A percentile compares a stretch with the other conserved stretches of the same genome.
phyloP scores from a whole-genome alignment of 805 yeast genomes.

The Myxozyma geophila region DNA sequence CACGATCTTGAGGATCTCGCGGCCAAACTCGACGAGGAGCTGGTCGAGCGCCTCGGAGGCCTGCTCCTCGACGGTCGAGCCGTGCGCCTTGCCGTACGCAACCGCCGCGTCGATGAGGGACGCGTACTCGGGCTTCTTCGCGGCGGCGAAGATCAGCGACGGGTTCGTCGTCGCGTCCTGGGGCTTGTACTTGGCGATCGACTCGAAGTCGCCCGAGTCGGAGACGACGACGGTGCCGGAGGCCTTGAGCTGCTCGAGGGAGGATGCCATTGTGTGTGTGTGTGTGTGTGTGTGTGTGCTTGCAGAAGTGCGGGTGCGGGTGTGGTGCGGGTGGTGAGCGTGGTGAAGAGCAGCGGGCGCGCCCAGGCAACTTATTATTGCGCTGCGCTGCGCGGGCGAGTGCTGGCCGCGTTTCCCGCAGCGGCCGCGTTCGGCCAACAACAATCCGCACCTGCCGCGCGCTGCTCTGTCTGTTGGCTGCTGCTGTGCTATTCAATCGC shows the following conservation, averaged over 20 bases:
- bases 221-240: slow-evolving; percentile 96
- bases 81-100: slow-evolving; percentile 71
- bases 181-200: slow-evolving; percentile 96
- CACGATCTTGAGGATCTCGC: slow-evolving; percentile 86
- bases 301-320: background rate
- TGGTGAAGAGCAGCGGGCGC: background rate
- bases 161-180: slow-evolving; percentile 99
- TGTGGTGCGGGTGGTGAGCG: no score
- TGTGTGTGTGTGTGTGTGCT: background rate
- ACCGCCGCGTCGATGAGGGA: slow-evolving; percentile 89
- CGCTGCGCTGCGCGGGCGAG: slow-evolving; percentile 10
- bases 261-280: slow-evolving; percentile 51
- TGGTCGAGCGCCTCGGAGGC: slow-evolving; percentile 86
- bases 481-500: background rate
- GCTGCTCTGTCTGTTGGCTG: background rate
- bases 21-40: slow-evolving; percentile 94
- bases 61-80: slow-evolving; percentile 54
- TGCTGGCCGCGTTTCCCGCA: slow-evolving; percentile 2
- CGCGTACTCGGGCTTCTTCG: slow-evolving; percentile 88
- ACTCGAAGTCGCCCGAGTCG: slow-evolving; percentile 98
- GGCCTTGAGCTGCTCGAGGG: slow-evolving; percentile 91
- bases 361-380: background rate
- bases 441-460: background rate
- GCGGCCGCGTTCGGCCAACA: slow-evolving; percentile 4
- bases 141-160: slow-evolving; percentile 92